phyloP scores from a whole-genome alignment of 495 filamentous ascomycete species.

The Penicillium soppii region DNA sequence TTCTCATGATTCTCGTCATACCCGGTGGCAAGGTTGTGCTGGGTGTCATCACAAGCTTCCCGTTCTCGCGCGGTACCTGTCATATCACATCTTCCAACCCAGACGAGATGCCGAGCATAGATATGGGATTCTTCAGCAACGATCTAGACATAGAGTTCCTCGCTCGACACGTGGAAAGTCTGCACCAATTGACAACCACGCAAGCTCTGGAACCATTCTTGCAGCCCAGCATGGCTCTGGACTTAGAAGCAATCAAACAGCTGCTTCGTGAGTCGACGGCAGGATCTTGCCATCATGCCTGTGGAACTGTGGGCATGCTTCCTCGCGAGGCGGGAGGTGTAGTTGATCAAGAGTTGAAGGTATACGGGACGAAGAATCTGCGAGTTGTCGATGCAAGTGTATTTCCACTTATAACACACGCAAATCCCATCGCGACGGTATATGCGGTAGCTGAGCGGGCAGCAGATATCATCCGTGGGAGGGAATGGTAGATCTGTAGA shows the following conservation, averaged over 20 bases:
- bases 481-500: background rate
- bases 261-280: slow-evolving; percentile 2
- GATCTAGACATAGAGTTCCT: slow-evolving; percentile 35
- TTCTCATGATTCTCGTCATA: slow-evolving; percentile 1
- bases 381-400: slow-evolving; percentile 56
- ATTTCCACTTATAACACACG: slow-evolving; percentile 48
- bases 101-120: slow-evolving; percentile 25
- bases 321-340: slow-evolving; percentile 53
- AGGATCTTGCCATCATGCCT: slow-evolving; percentile 11
- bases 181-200: slow-evolving; percentile 2
- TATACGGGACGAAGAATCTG: slow-evolving; percentile 48
- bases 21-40: slow-evolving; percentile 11
- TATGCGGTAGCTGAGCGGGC: slow-evolving; percentile 55
- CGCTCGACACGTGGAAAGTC: slow-evolving; percentile 14
- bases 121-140: slow-evolving; percentile 30
- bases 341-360: slow-evolving; percentile 43
- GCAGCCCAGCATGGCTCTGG: background rate
- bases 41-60: slow-evolving; percentile 19
- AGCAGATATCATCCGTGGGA: slow-evolving; percentile 42
- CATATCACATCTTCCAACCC: slow-evolving; percentile 33
- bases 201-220: slow-evolving; percentile 3
- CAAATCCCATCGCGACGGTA: slow-evolving; percentile 52
- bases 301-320: slow-evolving; percentile 22
- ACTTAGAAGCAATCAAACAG: slow-evolving; percentile 10
- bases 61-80: slow-evolving; percentile 36